These are phyloP conservation scores for Neurospora cerealis DNA, from an alignment of 495 filamentous ascomycete genomes.

Conservation along the genomic window DNA sequence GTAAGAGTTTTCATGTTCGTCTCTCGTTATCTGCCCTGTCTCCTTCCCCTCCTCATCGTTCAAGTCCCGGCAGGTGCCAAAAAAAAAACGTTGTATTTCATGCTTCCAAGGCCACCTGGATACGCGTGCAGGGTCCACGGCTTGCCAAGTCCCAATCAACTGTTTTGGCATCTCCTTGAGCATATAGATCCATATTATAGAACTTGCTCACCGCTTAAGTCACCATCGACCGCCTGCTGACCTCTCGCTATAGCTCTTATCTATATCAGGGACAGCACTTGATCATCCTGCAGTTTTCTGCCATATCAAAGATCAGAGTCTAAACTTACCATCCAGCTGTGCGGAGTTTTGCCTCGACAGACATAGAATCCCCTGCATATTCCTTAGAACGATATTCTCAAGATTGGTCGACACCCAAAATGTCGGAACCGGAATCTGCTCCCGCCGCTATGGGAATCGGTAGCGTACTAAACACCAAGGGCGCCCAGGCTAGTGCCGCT, in stretches of 20 bases:
- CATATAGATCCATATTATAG: conserved; percentile 2
- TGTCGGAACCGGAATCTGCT: conserved; percentile 27
- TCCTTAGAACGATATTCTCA: not conserved
- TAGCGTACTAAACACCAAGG: conserved; percentile 28
- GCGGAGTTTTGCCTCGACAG: not conserved
- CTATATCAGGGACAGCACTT: conserved; percentile 1
- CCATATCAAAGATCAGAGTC: not conserved
- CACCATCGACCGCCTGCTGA: not conserved
- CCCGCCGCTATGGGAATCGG: conserved; percentile 28
- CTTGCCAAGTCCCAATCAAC: conserved; percentile 10
- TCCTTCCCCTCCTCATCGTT: not conserved
- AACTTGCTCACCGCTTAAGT: conserved; percentile 14
- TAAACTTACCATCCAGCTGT: conserved; percentile 3
- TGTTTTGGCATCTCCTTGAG: conserved; percentile 1
- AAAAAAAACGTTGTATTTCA: not conserved
- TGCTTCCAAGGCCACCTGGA: not conserved
- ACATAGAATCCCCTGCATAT: not conserved
- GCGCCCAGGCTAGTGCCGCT: conserved; percentile 1
- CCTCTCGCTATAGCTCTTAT: not conserved
- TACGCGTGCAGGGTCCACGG: not conserved
- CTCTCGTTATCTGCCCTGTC: not conserved
- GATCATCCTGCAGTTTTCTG: not conserved
- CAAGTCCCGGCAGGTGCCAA: not conserved
- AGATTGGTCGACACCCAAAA: conserved; percentile 5
- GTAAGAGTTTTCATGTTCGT: conserved; percentile 3